A percentile compares a stretch with the other conserved stretches of the same genome.
These are phyloP conservation scores for Penicillium crystallinum DNA, from an alignment of 495 filamentous ascomycete genomes.

Conservation along the genomic window DNA sequence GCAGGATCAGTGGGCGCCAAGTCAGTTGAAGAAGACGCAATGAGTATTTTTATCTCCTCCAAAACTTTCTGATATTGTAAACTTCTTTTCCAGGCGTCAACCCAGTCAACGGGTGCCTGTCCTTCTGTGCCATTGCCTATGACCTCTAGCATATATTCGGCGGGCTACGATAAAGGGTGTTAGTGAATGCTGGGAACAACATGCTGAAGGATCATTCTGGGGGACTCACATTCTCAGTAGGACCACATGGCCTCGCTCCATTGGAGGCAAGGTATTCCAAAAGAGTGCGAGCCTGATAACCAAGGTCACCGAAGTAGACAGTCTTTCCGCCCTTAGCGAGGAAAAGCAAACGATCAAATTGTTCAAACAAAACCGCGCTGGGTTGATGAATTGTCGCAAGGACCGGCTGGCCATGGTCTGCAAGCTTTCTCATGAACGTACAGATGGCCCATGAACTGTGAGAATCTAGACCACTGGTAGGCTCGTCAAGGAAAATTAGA, in stretches of 20 bases:
- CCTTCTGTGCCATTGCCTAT: conserved; percentile 54
- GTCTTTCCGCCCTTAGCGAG: conserved; percentile 74
- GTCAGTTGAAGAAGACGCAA: conserved; percentile 53
- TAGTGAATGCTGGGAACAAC: conserved; percentile 2
- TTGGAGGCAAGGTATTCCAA: conserved; percentile 73
- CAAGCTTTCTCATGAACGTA: conserved; percentile 76
- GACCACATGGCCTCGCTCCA: conserved; percentile 63
- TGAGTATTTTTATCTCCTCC: conserved; percentile 54
- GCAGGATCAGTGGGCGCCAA: conserved; percentile 2
- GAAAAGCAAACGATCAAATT: conserved; percentile 86
- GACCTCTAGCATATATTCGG: conserved; percentile 89
- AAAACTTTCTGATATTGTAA: conserved; percentile 58
- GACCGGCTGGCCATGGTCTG: conserved; percentile 81
- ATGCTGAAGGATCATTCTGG: background rate
- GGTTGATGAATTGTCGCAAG: conserved; percentile 95
- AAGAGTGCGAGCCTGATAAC: conserved; percentile 64
- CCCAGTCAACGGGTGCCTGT: conserved; percentile 78
- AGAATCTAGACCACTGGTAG: conserved; percentile 79
- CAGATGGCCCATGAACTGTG: conserved; percentile 85
- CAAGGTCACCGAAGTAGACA: conserved; percentile 89
- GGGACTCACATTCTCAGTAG: conserved; percentile 66
- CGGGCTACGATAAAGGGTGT: conserved; percentile 43
- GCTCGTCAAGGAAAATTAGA: conserved; percentile 93
- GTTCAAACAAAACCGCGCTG: conserved; percentile 83
- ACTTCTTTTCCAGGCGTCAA: conserved; percentile 65